Evolutionary conservation across 192 early-diverging fungal genomes (phyloP).

Genomic region (Neocallimastix lanati): DNA sequence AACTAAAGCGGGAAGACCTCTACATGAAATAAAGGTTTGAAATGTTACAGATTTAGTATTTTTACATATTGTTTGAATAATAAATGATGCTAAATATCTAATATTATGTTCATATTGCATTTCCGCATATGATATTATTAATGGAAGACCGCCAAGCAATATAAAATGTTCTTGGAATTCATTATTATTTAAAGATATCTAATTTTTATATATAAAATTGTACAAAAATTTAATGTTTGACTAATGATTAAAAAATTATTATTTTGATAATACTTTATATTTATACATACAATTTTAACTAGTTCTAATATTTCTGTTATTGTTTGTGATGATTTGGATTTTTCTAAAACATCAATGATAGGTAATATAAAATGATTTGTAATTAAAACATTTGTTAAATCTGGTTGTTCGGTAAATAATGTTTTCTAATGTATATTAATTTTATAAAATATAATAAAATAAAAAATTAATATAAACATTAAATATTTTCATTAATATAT

Average conservation of each 20-base stretch:
- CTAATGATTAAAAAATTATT: too few relatives aligned
- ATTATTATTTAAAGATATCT: neutral
- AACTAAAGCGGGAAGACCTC: conserved; percentile 23
- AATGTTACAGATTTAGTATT: conserved; percentile 19
- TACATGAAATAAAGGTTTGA: conserved; percentile 39
- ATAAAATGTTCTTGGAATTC: conserved; percentile 26
- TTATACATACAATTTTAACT: neutral
- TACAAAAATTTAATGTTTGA: too few relatives aligned
- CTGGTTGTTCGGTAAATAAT: neutral
- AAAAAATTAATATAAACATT: too few relatives aligned
- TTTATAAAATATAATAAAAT: too few relatives aligned
- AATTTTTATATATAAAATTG: too few relatives aligned
- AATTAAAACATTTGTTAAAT: neutral
- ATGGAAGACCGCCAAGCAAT: conserved; percentile 29
- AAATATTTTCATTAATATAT: too few relatives aligned
- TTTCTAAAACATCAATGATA: neutral
- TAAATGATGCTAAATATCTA: conserved; percentile 22
- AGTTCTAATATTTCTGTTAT: neutral
- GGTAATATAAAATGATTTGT: neutral
- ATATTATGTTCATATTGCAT: conserved; percentile 13
- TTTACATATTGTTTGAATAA: conserved; percentile 26
- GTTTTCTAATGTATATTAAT: neutral
- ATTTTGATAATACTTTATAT: too few relatives aligned
- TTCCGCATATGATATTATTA: conserved; percentile 22
- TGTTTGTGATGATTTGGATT: neutral